Evolutionary conservation across 192 early-diverging fungal genomes (phyloP).

Genomic region (Coemansia sp.): DNA sequence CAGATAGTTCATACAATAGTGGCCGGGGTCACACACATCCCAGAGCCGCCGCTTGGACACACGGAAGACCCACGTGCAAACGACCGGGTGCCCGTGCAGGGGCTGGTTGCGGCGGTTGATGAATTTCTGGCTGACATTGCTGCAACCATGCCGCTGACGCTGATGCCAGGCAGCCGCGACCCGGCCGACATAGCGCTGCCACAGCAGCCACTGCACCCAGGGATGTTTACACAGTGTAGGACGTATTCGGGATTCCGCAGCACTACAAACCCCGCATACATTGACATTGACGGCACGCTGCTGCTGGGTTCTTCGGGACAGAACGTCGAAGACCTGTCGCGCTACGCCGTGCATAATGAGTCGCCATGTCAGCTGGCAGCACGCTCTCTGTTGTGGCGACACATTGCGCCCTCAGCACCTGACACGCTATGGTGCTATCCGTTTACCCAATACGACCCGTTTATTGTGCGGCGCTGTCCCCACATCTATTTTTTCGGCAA

Average conservation of each 20-base stretch:
- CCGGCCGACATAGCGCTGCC: constrained; percentile 78
- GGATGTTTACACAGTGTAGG: constrained; percentile 65
- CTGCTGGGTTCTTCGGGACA: constrained; percentile 84
- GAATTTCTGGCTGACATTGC: constrained; percentile 63
- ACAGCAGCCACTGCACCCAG: constrained; percentile 78
- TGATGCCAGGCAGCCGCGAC: constrained; percentile 82
- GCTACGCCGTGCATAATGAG: constrained; percentile 58
- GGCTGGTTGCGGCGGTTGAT: constrained; percentile 63
- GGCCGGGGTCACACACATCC: constrained; percentile 65
- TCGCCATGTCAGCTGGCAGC: constrained; percentile 70
- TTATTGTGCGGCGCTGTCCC: constrained; percentile 71
- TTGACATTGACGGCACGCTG: constrained; percentile 64
- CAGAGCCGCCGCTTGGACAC: constrained; percentile 45
- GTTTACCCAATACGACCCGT: constrained; percentile 82
- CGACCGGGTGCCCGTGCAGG: constrained; percentile 40
- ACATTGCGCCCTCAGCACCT: constrained; percentile 89
- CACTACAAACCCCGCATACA: constrained; percentile 81
- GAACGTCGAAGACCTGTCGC: constrained; percentile 80
- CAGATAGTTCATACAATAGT: constrained; percentile 72
- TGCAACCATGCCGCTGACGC: constrained; percentile 61
- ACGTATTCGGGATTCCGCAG: constrained; percentile 63
- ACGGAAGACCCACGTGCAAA: constrained; percentile 53
- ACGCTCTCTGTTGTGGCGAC: constrained; percentile 73
- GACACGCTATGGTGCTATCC: constrained; percentile 97
- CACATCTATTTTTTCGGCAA: constrained; percentile 91